Base-by-base conservation (phyloP, 257 asterid species). In the Ocimum tenuiflorum region DNA sequence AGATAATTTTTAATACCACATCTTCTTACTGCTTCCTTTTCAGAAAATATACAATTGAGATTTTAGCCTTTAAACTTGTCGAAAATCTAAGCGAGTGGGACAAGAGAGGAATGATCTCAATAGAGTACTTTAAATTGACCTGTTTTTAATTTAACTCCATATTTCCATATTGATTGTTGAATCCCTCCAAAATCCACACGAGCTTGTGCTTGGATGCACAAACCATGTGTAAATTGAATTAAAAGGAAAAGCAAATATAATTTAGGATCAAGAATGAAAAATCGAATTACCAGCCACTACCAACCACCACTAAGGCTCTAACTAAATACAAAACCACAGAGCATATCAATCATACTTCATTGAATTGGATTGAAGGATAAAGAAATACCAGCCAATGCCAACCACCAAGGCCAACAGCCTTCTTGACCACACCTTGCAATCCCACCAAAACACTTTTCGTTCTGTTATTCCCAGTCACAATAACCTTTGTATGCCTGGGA, bases 321-420 rank as follows among this genome's bases (percentile, higher is more conserved):
- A 14, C 18, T 20, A 24, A 70, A 35, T 29, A 23, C 22, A 23
- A 23, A 8, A 53, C 18, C 15, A 42, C 2, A 11, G 39, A 56
- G 59, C 51, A 70, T 63, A 23, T 35, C 67, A 35, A 47, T 50
- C 42, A 57, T 10, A 24, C 10, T 33, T 22, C 39, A 24, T 49
- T 18, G 14, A 63, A 41, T n/a, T 51, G 8, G 19, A 70, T 18
- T 15, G 42, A 48, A 65, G 63, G 57, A 20, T 39, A 33, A 63
- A 61, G 60, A 22, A 3, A 60, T 86, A 89, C 97, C 97, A 92
- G 94, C 98, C 98, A 91, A 83, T 91, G 98, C 98, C 98, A 87
- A 67, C 97, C 97, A 60, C 98, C 98, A 77, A 91, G 97, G 9
- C 98, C 97, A 77, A 91, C 96, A 74, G 98, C 96, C 68, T 91